Base-by-base conservation (phyloP, 768 basidiomycete genomes). In the Antrodiella citrinella region DNA sequence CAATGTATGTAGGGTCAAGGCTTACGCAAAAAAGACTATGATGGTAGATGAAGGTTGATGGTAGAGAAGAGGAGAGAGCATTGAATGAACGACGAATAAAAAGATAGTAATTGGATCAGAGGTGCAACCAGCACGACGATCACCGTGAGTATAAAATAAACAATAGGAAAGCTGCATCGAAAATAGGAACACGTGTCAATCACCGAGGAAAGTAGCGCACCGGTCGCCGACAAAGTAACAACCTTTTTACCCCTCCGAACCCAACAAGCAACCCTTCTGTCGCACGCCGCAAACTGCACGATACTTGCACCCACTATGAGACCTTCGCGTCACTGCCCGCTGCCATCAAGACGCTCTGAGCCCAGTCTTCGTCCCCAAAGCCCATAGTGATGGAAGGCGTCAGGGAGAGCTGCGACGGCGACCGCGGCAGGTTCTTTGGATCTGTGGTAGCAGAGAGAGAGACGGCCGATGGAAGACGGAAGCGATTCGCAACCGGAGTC, bases 321-420 rank as follows among this genome's bases (percentile, higher is more conserved):
- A 15, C 15, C 30, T 35, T 35, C 7, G 7, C 30, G 41, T 18
- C 10, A 43, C 41, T 19, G 41, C 41, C 41, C 50, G 83, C 84
- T n/a, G 83, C 84, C 65, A 80, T 64, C 51, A 90, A 62, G 45
- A 90, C 86, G 56, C 81, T 84, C 59, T 74, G 70, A 43, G 83
- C 82, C 87, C 88, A 91, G 60, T 86, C 78, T 45, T 79, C 82
- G 51, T 75, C 74, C 52, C 76, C 59, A 58, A 57, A 55, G 51
- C 57, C 62, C 52, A 67, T 45, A 25, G 68, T 35, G 44, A 77
- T 58, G 18, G 74, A 75, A 35, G 78, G 63, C 56, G 73, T 75
- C 51, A 75, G 74, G 22, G 75, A 74, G 30, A 70, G 71, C 51
- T 58, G 57, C 50, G 59, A 54, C 4, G 50, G 44, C n/a, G 54